Evolutionary conservation across 2,329 filamentous ascomycete species (phyloP), one percentile per base, ranked within the genome.

Genomic region (Cladosporium sp.): DNA sequence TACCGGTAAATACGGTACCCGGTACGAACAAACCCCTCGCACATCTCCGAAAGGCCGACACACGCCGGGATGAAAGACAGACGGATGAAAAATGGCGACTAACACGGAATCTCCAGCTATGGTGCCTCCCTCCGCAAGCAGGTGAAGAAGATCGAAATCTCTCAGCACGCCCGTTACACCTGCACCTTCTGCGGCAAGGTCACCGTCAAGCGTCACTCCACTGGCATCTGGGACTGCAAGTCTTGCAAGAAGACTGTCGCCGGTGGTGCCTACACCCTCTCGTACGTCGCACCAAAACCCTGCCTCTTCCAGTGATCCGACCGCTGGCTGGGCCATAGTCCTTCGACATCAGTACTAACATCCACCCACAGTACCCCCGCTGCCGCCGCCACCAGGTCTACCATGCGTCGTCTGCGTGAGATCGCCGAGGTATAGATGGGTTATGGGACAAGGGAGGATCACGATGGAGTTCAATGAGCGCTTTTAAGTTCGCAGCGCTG

Each of bases 141-240:
- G 91, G 86, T 93, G 73, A 97, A 97, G 89, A 96, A 96, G 88
- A 96, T 96, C 87, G 93, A 97, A 86, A 88, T 97, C 76, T 88
- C 89, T 70, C 93, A 97, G 79, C 93, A 99, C 83, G 89, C 90
- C 80, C 87, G 87, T 75, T 97, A 96, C 76, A 85, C 85, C 72
- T 97, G 92, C 85, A 92, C 91, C 63, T 99, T 97, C 88, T 96
- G 90, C 84, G 92, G 92, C 72, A 97, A 97, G 86, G 86, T 84
- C 73, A 88, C 86, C 29, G 67, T 70, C 57, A 70, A 69, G 82
- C 86, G 92, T 71, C 81, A 89, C 72, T 85, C 89, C 59, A 88
- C 92, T 67, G 91, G 91, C 69, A 96, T 96, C 83, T 96, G 92
- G 92, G 83, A 92, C 76, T 99, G 93, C 88, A 86, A 84, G 76